phyloP scores from a whole-genome alignment of 257 asterid species.

The Rhazya stricta region DNA sequence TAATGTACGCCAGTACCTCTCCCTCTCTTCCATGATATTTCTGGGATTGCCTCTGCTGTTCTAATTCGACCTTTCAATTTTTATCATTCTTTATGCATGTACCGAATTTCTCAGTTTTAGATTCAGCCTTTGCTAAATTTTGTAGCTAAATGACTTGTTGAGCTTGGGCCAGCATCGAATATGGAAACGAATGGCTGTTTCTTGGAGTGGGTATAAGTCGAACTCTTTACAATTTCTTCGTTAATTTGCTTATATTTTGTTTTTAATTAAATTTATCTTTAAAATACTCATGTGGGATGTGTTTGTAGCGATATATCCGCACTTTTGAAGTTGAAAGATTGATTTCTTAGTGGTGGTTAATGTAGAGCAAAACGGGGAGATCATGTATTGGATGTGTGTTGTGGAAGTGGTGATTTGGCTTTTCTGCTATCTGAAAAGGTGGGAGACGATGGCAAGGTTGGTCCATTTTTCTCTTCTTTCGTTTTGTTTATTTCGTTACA shows the following conservation, averaged over 20 bases:
- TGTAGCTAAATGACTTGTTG: conserved; percentile 64
- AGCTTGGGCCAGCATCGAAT: conserved; percentile 73
- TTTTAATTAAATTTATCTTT: not conserved
- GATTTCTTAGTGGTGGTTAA: conserved; percentile 7
- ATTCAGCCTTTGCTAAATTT: not conserved
- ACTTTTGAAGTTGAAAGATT: conserved; percentile 11
- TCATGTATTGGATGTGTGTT: conserved; percentile 71
- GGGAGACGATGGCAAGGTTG: conserved; percentile 68
- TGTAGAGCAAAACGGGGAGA: conserved; percentile 77
- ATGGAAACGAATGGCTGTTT: conserved; percentile 89
- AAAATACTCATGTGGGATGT: not conserved
- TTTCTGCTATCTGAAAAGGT: conserved; percentile 77
- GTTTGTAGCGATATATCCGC: not conserved
- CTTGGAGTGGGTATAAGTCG: conserved; percentile 67
- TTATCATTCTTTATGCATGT: not conserved
- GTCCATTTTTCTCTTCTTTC: conserved; percentile 8
- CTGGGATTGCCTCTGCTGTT: not conserved
- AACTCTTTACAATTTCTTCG: not conserved
- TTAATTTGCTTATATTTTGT: not conserved
- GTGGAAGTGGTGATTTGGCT: conserved; percentile 92
- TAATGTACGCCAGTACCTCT: conserved; percentile 39
- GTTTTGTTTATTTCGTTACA: not conserved
- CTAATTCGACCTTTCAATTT: not conserved
- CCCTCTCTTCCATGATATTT: not conserved
- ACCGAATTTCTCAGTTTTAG: conserved; percentile 7